Percentiles rank a stretch among this genome's conserved stretches.
Conservation (phyloP, 225 moss, liverwort and hornwort genomes). For the Neckera pumila region DNA sequence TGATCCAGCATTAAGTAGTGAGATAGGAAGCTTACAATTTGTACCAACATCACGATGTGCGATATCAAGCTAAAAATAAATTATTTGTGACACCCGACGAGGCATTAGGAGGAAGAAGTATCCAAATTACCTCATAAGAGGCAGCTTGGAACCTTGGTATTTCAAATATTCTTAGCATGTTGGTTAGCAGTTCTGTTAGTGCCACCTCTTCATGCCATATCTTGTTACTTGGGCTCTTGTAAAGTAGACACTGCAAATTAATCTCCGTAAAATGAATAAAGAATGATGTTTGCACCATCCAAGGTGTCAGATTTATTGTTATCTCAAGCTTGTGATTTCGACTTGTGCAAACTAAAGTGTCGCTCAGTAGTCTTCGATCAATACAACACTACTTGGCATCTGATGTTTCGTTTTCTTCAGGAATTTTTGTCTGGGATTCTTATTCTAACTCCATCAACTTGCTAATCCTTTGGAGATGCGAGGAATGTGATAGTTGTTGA, state of each 20-base stretch:
- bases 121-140: too few relatives aligned
- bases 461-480: not conserved
- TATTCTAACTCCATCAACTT: not conserved
- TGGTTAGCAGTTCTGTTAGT: not conserved
- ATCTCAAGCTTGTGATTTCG: not conserved
- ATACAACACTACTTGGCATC: not conserved
- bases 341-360: not conserved
- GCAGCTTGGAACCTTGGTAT: not conserved
- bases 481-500: not conserved
- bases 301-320: not conserved
- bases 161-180: not conserved
- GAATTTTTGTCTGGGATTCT: not conserved
- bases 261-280: not conserved
- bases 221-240: not conserved
- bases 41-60: not conserved
- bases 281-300: not conserved
- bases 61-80: not conserved
- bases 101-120: not conserved
- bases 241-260: not conserved
- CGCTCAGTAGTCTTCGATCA: not conserved
- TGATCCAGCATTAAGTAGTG: not conserved
- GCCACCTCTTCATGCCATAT: too few relatives aligned
- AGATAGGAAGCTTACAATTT: not conserved
- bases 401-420: not conserved
- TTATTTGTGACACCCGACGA: too few relatives aligned